phyloP scores from a whole-genome alignment of 2,329 filamentous ascomycete genomes.

The Aspergillus pseudoterreus region DNA sequence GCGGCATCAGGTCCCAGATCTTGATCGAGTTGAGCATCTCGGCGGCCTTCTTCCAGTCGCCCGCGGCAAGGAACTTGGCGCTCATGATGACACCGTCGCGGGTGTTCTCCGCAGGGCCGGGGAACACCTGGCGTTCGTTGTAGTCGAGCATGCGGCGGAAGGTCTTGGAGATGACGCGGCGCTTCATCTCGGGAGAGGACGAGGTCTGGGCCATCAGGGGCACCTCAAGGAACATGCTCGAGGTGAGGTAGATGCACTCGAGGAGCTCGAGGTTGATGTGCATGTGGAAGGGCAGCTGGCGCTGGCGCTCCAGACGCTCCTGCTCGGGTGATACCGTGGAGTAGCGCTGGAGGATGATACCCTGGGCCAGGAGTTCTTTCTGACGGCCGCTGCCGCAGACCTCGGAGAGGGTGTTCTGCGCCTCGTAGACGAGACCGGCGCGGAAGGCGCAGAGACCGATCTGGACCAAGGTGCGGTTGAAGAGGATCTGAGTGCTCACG shows the following conservation, averaged over 20 bases:
- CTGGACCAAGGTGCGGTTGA: conserved; percentile 96
- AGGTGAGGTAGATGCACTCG: conserved; percentile 97
- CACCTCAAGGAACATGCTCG: conserved; percentile 98
- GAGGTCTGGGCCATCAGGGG: conserved; percentile 94
- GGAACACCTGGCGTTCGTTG: conserved; percentile 99
- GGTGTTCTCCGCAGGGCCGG: conserved; percentile 96
- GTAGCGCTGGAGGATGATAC: conserved; percentile 97
- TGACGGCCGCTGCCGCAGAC: conserved; percentile 96
- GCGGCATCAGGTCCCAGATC: conserved; percentile 98
- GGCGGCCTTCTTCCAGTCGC: conserved; percentile 97
- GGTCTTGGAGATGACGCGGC: conserved; percentile 97
- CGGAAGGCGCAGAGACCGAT: conserved; percentile 98
- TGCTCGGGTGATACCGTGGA: conserved; percentile 95
- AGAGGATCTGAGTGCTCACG: conserved; percentile 94
- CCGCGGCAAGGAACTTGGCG: conserved; percentile 90
- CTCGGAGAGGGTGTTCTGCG: conserved; percentile 95
- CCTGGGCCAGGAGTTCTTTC: conserved; percentile 96
- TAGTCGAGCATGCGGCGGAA: conserved; percentile 99
- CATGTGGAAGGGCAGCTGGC: conserved; percentile 99
- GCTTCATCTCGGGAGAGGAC: conserved; percentile 93
- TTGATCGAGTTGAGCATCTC: conserved; percentile 96
- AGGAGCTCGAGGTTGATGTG: conserved; percentile 99
- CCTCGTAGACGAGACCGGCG: conserved; percentile 92
- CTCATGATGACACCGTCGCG: conserved; percentile 99
- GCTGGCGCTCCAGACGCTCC: conserved; percentile 93